Base-by-base conservation (phyloP, 148 eudicot genomes). In the Heliosperma pusillum region DNA sequence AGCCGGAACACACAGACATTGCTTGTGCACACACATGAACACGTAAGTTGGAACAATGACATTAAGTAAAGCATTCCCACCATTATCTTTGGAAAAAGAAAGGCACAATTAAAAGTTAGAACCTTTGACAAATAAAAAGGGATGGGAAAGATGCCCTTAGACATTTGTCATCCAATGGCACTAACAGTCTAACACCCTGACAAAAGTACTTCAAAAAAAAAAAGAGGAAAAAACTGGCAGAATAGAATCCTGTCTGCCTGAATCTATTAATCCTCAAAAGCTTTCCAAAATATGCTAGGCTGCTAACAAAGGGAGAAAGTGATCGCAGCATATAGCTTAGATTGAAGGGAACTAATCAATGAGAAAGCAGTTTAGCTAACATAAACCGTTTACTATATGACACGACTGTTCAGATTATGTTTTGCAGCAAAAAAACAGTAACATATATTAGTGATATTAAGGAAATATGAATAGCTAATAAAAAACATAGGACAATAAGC, bases 41-140 rank as follows among this genome's bases (percentile, higher is more conserved):
- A 9, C 45, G 11, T 19, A 36, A 12, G 25, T 61, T 9, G 45
- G 45, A 30, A n/a, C 24, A 36, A 66, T 33, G 69, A 50, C 45
- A 33, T 9, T 44, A 11, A 10, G 63, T 47, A 68, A 68, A 44
- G 30, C 0, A 44, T 24, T 21, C 71, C 71, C 55, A 45, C 29
- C 24, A 24, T 24, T 45, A 33, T 36, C 22, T n/a, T 66, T 66
- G 16, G 40, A 17, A 65, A 65, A 65, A 65, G 17, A 13, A 7
- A 9, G 4, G 26, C n/a, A 29, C 36, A 40, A 7, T 33, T 7
- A 20, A 66, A 33, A 66, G 69, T 45, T 30, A n/a, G 69, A 29
- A 17, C 47, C 47, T 66, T 66, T 36, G 45, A 66, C 69, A 66
- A 30, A 66, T 45, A 30, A 36, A 66, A 66, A 66, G 22, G 24